Evolutionary conservation across 2,329 filamentous ascomycete genomes (phyloP).

Genomic region (Fusarium sp.): DNA sequence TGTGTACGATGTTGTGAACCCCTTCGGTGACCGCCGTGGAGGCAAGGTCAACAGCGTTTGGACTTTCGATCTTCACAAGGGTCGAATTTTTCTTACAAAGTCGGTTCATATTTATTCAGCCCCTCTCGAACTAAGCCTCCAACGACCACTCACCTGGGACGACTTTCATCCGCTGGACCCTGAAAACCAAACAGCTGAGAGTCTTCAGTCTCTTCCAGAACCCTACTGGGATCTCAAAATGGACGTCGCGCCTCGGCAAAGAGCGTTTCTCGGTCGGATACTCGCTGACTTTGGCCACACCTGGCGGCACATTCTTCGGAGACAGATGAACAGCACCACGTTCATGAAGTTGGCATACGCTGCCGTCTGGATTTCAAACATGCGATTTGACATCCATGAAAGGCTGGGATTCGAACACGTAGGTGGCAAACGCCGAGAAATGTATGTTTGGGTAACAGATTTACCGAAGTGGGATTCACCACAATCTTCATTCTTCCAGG

Average conservation of each 20-base stretch:
- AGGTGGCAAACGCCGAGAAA: neutral
- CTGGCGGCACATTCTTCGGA: constrained; percentile 44
- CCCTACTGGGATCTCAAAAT: constrained; percentile 37
- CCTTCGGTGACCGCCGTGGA: neutral
- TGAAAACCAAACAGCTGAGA: neutral
- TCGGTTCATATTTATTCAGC: neutral
- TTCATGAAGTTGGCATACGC: constrained; percentile 41
- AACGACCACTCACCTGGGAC: constrained; percentile 27
- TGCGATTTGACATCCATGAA: neutral
- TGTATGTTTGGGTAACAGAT: constrained; percentile 29
- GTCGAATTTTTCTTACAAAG: neutral
- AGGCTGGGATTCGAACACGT: constrained; percentile 28
- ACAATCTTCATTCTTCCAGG: constrained; percentile 14
- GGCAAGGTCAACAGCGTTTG: constrained; percentile 1
- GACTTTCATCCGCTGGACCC: constrained; percentile 24
- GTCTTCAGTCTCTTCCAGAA: constrained; percentile 6
- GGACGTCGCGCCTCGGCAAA: neutral
- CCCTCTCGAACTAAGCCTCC: constrained; percentile 19
- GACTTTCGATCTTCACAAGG: constrained; percentile 9
- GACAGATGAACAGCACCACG: constrained; percentile 27
- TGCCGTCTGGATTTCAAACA: constrained; percentile 21
- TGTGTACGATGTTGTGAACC: neutral
- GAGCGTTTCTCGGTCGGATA: constrained; percentile 27
- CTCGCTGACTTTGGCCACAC: constrained; percentile 36
- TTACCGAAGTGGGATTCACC: constrained; percentile 38